These are phyloP conservation scores for Powellomyces hirtus DNA, from an alignment of 192 early-diverging fungal species.

Conservation along the genomic window DNA sequence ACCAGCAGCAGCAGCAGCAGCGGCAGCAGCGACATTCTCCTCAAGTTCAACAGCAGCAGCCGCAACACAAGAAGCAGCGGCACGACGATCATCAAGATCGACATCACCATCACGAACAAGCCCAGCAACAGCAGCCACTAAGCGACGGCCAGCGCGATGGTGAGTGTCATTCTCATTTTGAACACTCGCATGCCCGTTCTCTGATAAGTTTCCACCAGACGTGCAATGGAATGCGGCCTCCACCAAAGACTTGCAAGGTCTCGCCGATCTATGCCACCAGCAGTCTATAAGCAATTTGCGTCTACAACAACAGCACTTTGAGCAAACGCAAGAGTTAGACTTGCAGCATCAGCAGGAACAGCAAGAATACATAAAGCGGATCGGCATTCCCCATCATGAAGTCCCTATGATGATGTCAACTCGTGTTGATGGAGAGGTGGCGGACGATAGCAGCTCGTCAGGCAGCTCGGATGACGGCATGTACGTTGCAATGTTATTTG, in stretches of 20 bases:
- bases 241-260: not conserved
- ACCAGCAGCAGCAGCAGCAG: too few species aligned
- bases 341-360: not conserved
- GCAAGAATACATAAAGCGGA: not conserved
- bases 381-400: too few species aligned
- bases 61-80: not conserved
- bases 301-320: not conserved
- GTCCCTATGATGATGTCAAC: not conserved
- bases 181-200: not conserved
- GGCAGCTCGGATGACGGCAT: not conserved
- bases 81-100: not conserved
- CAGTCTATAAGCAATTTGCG: not conserved
- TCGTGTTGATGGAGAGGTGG: not conserved
- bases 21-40: too few species aligned
- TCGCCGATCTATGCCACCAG: not conserved
- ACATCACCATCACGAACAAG: not conserved
- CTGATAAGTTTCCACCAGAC: not conserved
- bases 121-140: not conserved
- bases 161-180: not conserved
- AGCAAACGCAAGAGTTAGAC: not conserved
- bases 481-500: not conserved
- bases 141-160: not conserved
- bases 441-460: not conserved
- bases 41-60: too few species aligned
- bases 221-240: too few species aligned